Base-by-base conservation (phyloP, 306 rosid genomes). In the Rosa multiflora region DNA sequence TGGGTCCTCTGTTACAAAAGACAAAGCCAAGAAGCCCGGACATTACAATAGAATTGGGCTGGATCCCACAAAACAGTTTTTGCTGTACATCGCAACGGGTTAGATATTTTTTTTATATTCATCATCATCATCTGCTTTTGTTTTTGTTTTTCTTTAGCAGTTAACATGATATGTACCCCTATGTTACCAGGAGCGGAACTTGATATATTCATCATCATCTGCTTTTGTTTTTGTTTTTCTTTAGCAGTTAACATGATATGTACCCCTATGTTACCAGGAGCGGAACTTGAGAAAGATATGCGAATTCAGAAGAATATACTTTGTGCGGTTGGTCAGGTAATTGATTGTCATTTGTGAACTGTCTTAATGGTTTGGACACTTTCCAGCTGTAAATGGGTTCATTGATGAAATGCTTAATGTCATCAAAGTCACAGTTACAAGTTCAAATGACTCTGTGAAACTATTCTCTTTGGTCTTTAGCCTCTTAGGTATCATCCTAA, bases 41-140 rank as follows among this genome's bases (percentile, higher is more conserved):
- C 86, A 88, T 80, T 88, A 91, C 83, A 90, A 96, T 83, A 78
- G 93, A 48, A 90, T 96, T 82, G 99, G 99, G 82, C 82, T 96
- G 88, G 99, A 96, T 88, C 92, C 93, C 55, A 89, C 94, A 5
- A 89, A 82, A 75, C 96, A 96, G 84, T 93, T 96, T 76, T 87
- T 93, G 79, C 86, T 93, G 82, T 90, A 93, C 85, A 90, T 96
- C 67, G 92, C 99, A 75, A 88, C 94, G 32, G 99, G 98, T 93
- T 84, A 81, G 93, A 58, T 20, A 58, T 47, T 76, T 46, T 76
- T 48, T 48, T 9, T 58, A 4, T 21, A 8, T 53, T 51, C 37
- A 12, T 12, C 4, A 4, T 51, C 4, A 51, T 51, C 11, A 51
- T 18, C 15, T 32, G 3, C 37, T 59, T 29, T 11, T 70, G 23